Evolutionary conservation across 768 basidiomycete genomes (phyloP).

Genomic region (Filobasidium floriforme): DNA sequence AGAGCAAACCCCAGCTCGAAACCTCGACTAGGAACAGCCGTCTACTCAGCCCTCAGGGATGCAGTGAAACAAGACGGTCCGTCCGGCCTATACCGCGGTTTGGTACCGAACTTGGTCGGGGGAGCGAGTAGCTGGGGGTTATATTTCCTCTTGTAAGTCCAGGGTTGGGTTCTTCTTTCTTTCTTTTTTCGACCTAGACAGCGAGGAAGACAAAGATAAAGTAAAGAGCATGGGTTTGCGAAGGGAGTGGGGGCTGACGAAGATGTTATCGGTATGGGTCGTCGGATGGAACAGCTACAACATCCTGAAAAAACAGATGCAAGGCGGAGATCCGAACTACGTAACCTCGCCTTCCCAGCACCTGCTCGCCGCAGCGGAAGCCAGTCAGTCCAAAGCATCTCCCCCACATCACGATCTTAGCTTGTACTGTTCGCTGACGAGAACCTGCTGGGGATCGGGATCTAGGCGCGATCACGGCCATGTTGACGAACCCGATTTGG

Average conservation of each 20-base stretch:
- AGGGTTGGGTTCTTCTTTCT: background rate
- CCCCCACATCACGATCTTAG: no score
- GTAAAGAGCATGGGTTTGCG: no score
- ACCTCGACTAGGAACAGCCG: conserved; percentile 48
- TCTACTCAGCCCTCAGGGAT: conserved; percentile 65
- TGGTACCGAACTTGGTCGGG: conserved; percentile 83
- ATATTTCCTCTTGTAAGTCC: conserved; percentile 89
- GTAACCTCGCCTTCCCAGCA: conserved; percentile 69
- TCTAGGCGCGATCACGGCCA: conserved; percentile 82
- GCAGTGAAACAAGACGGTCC: conserved; percentile 70
- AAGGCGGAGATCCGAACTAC: conserved; percentile 55
- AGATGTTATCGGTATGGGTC: background rate
- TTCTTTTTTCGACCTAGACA: no score
- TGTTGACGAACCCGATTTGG: conserved; percentile 97
- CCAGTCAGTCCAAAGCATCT: no score
- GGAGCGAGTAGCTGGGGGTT: conserved; percentile 96
- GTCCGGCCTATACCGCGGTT: conserved; percentile 80
- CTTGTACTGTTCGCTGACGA: background rate
- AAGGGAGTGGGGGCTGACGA: no score
- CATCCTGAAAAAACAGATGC: conserved; percentile 74
- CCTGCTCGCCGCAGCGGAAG: conserved; percentile 84
- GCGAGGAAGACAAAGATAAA: no score
- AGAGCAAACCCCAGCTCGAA: conserved; percentile 8
- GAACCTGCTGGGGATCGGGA: background rate
- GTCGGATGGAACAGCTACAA: conserved; percentile 60